Conservation (phyloP, 108 stramenopile species). For the Nitzschia sp. region DNA sequence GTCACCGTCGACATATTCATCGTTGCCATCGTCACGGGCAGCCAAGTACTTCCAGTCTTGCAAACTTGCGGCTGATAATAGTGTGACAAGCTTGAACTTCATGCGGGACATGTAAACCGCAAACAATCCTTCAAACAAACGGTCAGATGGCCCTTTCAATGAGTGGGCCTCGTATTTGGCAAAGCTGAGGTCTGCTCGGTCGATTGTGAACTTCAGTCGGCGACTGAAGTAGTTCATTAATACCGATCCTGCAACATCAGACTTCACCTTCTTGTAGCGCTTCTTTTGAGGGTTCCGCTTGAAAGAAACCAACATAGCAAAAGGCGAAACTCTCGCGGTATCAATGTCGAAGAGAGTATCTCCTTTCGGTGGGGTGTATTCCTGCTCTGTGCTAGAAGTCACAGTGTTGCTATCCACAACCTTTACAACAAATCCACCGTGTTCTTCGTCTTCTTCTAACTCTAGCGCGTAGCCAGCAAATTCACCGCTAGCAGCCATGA, state of each 20-base stretch:
- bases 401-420: constrained; percentile 38
- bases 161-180: constrained; percentile 63
- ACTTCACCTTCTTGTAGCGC: constrained; percentile 53
- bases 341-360: constrained; percentile 73
- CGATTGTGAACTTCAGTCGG: constrained; percentile 77
- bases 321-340: constrained; percentile 70
- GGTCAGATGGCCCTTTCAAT: constrained; percentile 79
- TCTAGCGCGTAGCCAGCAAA: constrained; percentile 61
- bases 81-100: constrained; percentile 74
- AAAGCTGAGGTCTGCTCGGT: constrained; percentile 76
- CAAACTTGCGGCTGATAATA: constrained; percentile 77
- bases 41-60: constrained; percentile 86
- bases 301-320: constrained; percentile 70
- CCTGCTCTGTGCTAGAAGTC: constrained; percentile 12
- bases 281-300: constrained; percentile 69
- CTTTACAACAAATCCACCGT: constrained; percentile 60
- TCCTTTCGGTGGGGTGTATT: constrained; percentile 67
- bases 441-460: constrained; percentile 66
- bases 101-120: constrained; percentile 75
- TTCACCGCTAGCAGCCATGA: constrained; percentile 66
- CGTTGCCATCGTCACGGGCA: constrained; percentile 74
- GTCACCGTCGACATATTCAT: constrained; percentile 85
- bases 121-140: constrained; percentile 66
- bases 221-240: constrained; percentile 80
- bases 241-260: constrained; percentile 55